Evolutionary conservation across 192 early-diverging fungal genomes (phyloP), one percentile per base, ranked within the genome.

Genomic region (Backusella tarrabulga): DNA sequence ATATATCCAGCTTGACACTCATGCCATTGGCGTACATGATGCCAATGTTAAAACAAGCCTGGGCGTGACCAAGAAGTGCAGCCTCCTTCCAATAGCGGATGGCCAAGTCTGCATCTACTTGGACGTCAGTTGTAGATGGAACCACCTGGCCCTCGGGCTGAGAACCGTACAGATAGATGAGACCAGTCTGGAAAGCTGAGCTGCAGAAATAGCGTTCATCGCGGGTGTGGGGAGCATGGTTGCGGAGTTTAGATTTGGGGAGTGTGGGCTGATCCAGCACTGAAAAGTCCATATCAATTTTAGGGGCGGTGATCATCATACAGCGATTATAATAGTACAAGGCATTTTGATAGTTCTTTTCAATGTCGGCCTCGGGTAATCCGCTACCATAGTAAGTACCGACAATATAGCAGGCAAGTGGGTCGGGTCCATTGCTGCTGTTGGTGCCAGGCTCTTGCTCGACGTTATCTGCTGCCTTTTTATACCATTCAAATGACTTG

Each of bases 401-500:
- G 8, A 83, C 79, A n/a, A 80, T 68, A 73, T 83, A 83, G 42
- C 82, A 83, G 1, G 76, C 82, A 71, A 77, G 71, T 15, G 82
- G 35, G 21, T 83, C 82, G 15, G 82, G 79, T 29, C 82, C 82
- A 44, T 54, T 60, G 29, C 41, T 68, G 3, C 50, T 38, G 15
- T 56, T 74, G n/a, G 42, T 67, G 26, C 75, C 72, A 14, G 50
- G 21, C 1, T 38, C 68, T 17, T 71, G 71, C 17, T 72, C 71
- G 3, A 60, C 38, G 34, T 72, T 54, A 54, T 83, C 82, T 5
- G 82, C 76, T 12, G 82, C 82, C 4, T 68, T 46, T 34, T 83
- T 80, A 46, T 83, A 79, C 82, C 82, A 83, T 50, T 74, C 78
- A 72, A 83, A 83, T 50, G 82, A 76, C 17, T 77, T 75, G 7